A percentile compares a stretch with the other conserved stretches of the same genome.
phyloP scores from a whole-genome alignment of 176 grass and related monocot species.

The Carex myosuroides region DNA sequence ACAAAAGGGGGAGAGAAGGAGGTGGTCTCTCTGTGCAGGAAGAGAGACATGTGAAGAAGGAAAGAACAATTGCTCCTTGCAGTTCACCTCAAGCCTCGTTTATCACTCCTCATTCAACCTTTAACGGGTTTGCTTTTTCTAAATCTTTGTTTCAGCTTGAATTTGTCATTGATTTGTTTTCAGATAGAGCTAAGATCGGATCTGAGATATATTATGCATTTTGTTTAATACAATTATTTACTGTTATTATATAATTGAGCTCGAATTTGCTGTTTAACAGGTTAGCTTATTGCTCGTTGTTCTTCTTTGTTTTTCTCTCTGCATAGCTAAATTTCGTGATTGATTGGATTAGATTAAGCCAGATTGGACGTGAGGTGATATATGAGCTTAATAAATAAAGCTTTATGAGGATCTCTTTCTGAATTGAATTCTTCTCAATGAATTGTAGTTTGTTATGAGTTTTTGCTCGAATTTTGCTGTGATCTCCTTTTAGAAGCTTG shows the following conservation, averaged over 20 bases:
- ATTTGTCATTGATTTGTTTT: neutral
- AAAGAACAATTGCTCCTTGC: slow-evolving; percentile 27
- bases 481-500: neutral
- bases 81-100: slow-evolving; percentile 29
- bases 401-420: neutral
- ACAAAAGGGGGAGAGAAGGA: slow-evolving; percentile 10
- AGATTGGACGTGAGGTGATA: slow-evolving; percentile 1
- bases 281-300: neutral
- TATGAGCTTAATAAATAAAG: neutral
- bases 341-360: neutral
- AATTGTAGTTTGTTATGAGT: neutral
- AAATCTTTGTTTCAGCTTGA: neutral
- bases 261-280: neutral
- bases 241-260: neutral
- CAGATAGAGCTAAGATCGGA: neutral
- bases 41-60: slow-evolving; percentile 30
- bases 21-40: slow-evolving; percentile 17
- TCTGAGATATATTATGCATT: neutral
- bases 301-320: neutral
- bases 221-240: neutral
- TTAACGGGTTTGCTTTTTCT: slow-evolving; percentile 40
- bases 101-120: slow-evolving; percentile 38
- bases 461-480: neutral
- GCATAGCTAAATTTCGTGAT: neutral
- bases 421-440: neutral